Evolutionary conservation across 2,329 filamentous ascomycete genomes (phyloP), one percentile per base, ranked within the genome.

Genomic region (Hirsutella minnesotensis): DNA sequence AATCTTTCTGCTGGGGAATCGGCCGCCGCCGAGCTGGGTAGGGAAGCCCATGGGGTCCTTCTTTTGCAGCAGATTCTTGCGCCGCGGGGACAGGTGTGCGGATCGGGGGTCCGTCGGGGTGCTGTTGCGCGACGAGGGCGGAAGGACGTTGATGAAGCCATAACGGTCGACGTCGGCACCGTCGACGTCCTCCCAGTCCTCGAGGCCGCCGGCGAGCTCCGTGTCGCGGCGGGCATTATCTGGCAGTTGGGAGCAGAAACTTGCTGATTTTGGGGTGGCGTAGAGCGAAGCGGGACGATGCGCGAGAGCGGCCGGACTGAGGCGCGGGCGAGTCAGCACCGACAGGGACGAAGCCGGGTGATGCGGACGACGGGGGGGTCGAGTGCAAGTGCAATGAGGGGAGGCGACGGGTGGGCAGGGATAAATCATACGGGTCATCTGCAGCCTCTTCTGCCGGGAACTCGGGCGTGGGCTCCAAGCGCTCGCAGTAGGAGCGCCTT

Each of bases 121-220:
- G 46, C 58, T 62, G 20, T 63, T 56, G 27, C 65, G 63, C 18
- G 70, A 66, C 8, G 57, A 56, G 15, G 64, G 64, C 30, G 64
- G 65, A 15, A 66, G 65, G 19, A 64, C 55, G 41, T 59, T 70
- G 52, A 83, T 83, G 61, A 83, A 83, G 46, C 79, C 79, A 54
- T 82, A 83, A 54, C 79, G 72, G 61, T 83, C 79, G 47, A 83
- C 73, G 55, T 78, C 72, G 40, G 64, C 67, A 27, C 70, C 75
- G 42, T 77, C 64, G 3, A 83, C 63, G 49, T 82, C 75, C 52
- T 81, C 73, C 78, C 77, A 83, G 53, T 83, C 78, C 55, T 83
- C 79, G 18, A 81, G 64, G 15, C 76, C 75, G 38, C 76, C 74
- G 13, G 73, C 74, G 34, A 72, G 60, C 52, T 77, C 71, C 46